phyloP scores from a whole-genome alignment of 192 early-diverging fungal species.

The Backusella liffmaniae region DNA sequence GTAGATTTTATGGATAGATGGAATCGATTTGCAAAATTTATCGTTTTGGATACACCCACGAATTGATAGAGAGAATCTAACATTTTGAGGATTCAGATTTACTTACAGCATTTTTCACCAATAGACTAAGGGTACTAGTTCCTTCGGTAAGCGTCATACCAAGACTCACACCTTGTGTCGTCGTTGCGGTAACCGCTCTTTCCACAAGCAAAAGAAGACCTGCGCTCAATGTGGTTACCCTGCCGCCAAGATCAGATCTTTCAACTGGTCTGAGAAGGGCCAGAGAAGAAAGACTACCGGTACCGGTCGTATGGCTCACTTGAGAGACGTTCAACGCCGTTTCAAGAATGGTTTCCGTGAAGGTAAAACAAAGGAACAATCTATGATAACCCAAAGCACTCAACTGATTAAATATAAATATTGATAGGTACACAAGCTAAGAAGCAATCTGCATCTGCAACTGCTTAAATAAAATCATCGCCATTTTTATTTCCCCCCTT shows the following conservation, averaged over 20 bases:
- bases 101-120: neutral
- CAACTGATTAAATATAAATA: neutral
- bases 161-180: constrained; percentile 99
- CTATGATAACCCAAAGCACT: neutral
- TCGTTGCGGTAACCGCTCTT: constrained; percentile 94
- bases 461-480: constrained; percentile 17
- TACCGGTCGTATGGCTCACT: constrained; percentile 96
- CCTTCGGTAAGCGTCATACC: constrained; percentile 99
- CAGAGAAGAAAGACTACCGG: constrained; percentile 99
- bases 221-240: constrained; percentile 99
- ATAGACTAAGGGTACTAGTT: constrained; percentile 97
- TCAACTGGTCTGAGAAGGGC: constrained; percentile 96
- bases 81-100: neutral
- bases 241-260: constrained; percentile 95
- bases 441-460: constrained; percentile 17
- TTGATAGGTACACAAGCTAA: constrained; percentile 22
- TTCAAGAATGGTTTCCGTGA: constrained; percentile 99
- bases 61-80: constrained; percentile 1
- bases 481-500: neutral
- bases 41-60: neutral
- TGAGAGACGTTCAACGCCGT: constrained; percentile 88
- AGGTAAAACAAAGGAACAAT: constrained; percentile 40
- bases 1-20: neutral
- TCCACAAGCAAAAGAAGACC: constrained; percentile 99
- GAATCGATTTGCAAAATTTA: neutral